These are phyloP conservation scores for Solanum dulcamara DNA, from an alignment of 257 asterid species.

Conservation along the genomic window DNA sequence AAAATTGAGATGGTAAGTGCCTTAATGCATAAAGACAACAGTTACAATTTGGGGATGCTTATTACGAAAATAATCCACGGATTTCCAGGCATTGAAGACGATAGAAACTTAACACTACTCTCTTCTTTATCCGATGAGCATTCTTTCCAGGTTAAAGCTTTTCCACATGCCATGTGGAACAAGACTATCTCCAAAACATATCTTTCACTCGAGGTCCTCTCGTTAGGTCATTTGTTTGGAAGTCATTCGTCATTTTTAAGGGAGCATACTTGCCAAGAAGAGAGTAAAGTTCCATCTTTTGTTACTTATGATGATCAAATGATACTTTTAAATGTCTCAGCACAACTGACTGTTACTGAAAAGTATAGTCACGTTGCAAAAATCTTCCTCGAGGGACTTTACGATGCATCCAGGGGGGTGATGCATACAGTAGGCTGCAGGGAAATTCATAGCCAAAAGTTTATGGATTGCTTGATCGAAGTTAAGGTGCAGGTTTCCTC, in stretches of 20 bases:
- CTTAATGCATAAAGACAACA: neutral
- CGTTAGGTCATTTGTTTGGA: constrained; percentile 3
- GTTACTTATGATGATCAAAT: neutral
- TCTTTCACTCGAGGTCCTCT: neutral
- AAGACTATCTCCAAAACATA: neutral
- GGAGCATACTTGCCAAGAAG: neutral
- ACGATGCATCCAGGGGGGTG: constrained; percentile 2
- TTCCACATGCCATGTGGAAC: neutral
- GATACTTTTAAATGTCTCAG: constrained; percentile 4
- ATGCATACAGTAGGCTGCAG: constrained; percentile 16
- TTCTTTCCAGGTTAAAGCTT: constrained; percentile 7
- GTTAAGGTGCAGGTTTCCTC: constrained; percentile 2
- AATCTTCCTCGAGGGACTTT: constrained; percentile 5
- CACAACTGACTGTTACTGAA: constrained; percentile 1
- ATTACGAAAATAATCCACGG: neutral
- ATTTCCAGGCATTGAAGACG: neutral
- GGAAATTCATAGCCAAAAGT: neutral
- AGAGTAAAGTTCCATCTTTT: neutral
- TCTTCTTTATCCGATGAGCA: constrained; percentile 2
- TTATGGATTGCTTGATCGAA: constrained; percentile 8
- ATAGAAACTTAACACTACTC: neutral
- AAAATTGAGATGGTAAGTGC: neutral
- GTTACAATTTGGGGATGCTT: neutral
- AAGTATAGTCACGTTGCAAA: neutral
- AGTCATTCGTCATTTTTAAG: neutral